Conservation (phyloP, 2,329 filamentous ascomycete species). For the Penicillium sp. region DNA sequence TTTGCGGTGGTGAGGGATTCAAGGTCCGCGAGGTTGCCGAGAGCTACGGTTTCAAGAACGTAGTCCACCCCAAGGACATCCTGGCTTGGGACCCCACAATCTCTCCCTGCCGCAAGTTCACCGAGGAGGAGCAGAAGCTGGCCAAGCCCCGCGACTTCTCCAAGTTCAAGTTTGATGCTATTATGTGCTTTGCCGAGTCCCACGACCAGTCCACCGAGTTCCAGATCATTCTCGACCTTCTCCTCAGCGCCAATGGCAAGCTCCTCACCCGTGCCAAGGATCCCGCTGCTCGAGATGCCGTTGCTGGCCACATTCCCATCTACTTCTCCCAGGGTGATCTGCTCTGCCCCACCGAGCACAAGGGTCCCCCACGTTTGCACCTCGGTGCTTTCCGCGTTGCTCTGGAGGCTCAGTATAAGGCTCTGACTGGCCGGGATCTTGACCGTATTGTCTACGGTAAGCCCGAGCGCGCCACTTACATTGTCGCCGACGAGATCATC, state of each 20-base stretch:
- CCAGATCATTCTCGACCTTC: conserved; percentile 74
- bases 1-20: conserved; percentile 75
- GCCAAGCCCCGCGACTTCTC: conserved; percentile 72
- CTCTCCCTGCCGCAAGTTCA: conserved; percentile 70
- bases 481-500: conserved; percentile 75
- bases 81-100: conserved; percentile 70
- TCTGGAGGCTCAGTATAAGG: conserved; percentile 67
- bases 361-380: conserved; percentile 66
- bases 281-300: conserved; percentile 53
- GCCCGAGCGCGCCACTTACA: conserved; percentile 74
- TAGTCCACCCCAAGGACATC: conserved; percentile 74
- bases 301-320: conserved; percentile 66
- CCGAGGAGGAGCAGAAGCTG: conserved; percentile 66
- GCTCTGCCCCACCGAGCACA: conserved; percentile 67
- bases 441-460: conserved; percentile 78
- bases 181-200: conserved; percentile 74
- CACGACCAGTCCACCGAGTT: conserved; percentile 74
- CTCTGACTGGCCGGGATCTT: conserved; percentile 70
- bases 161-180: conserved; percentile 72
- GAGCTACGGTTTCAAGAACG: conserved; percentile 73
- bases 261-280: conserved; percentile 68
- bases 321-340: conserved; percentile 72
- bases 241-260: conserved; percentile 68
- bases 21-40: conserved; percentile 73
- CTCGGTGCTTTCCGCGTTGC: conserved; percentile 75